Base-by-base conservation (phyloP, 352 stramenopile genomes). In the Thalassiosira mediterranea region DNA sequence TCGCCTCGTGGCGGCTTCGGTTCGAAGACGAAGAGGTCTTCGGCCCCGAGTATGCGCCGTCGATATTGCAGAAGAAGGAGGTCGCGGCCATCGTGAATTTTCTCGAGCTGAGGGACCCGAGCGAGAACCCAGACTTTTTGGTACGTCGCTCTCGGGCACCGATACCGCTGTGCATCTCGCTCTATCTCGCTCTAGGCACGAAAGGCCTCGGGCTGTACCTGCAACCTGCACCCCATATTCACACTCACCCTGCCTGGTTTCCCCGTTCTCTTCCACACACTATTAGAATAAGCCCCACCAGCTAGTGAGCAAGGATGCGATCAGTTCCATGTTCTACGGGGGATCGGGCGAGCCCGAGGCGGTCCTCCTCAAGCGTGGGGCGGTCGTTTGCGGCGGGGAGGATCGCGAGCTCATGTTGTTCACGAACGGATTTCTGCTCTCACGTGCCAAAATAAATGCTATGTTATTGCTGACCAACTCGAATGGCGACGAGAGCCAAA, bases 321-420 rank as follows among this genome's bases (percentile, higher is more conserved):
- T 78, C 32, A 51, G 34, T 23, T 72, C 47, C 7, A 72, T 78
- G 34, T 58, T 61, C 44, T 72, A 47, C 34, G 51, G 59, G 28
- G 42, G 54, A 19, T 59, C 71, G 56, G 46, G 67, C 17, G 69
- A 78, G 46, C 44, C 32, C 5, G 72, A 78, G 44, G 65, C 69
- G 15, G 69, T 78, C 7, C 52, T 78, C 0, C 56, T 78, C n/a
- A 78, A 78, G 32, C 51, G 69, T 34, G 69, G 69, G 25, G 59
- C 69, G 51, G 65, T 58, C n/a, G 37, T 78, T 15, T 64, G 49
- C 7, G 44, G 72, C 54, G 69, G 40, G 4, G n/a, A n/a, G n/a
- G 38, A 71, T 1, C 47, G 69, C 34, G 69, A 78, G 44, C n/a
- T 78, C n/a, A n/a, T 78, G 15, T 46, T 78, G 0, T 78, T 78